Conservation (phyloP, 305 asterid genomes). For the Fraxinus paxiana region DNA sequence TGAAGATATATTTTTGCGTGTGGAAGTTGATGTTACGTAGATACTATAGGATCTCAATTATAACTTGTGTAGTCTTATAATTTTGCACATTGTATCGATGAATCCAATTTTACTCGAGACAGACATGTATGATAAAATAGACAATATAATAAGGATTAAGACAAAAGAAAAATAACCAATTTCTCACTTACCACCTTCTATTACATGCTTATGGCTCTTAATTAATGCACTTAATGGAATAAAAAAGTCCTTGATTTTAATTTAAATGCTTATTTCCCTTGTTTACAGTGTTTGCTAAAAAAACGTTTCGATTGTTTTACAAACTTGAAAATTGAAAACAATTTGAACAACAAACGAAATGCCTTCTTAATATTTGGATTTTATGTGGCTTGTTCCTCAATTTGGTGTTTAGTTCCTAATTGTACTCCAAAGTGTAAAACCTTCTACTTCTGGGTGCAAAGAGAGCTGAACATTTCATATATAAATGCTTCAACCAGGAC, state of each 20-base stretch:
- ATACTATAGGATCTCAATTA: not conserved
- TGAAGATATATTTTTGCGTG: not conserved
- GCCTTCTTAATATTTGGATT: not conserved
- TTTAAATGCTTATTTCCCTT: not conserved
- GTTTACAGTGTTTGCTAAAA: not conserved
- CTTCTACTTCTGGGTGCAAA: not conserved
- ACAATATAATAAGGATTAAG: not conserved
- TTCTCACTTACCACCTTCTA: not conserved
- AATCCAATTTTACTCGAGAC: not conserved
- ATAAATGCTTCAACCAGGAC: not conserved
- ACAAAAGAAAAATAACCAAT: not conserved
- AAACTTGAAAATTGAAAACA: not conserved
- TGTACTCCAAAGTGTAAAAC: not conserved
- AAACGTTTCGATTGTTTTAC: too few relatives aligned
- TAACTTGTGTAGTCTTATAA: too few relatives aligned
- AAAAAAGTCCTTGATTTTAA: not conserved
- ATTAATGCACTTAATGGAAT: not conserved
- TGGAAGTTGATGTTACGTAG: not conserved
- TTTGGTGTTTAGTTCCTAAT: constrained; percentile 7
- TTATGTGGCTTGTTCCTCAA: constrained; percentile 6
- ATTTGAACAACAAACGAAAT: not conserved
- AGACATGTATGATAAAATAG: not conserved
- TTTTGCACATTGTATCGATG: not conserved
- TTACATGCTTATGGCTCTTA: not conserved
- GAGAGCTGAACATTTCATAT: not conserved